Percentiles rank a stretch among this genome's conserved stretches.
Evolutionary conservation across 352 stramenopile species (phyloP).

Genomic region (Phytophthora cryptogea): DNA sequence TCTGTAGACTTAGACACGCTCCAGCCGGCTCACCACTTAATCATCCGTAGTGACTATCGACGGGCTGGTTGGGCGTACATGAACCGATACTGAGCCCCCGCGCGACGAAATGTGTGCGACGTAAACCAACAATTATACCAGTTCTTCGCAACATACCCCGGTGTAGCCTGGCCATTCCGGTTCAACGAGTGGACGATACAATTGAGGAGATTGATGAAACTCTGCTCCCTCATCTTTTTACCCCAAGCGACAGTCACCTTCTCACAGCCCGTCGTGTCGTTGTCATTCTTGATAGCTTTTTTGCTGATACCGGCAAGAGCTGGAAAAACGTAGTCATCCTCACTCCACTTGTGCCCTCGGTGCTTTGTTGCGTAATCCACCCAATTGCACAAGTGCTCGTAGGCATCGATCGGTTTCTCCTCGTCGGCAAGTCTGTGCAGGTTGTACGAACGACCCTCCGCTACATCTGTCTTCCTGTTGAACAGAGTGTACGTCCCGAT

Average conservation of each 20-base stretch:
- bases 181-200: background rate
- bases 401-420: constrained; percentile 1
- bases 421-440: background rate
- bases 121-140: constrained; percentile 18
- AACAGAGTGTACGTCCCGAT: constrained; percentile 12
- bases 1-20: constrained; percentile 20
- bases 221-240: constrained; percentile 13
- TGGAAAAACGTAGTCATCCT: constrained; percentile 14
- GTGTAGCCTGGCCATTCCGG: background rate
- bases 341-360: constrained; percentile 5
- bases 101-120: constrained; percentile 13
- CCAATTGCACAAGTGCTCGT: constrained; percentile 13
- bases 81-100: constrained; percentile 9
- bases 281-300: background rate
- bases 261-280: background rate
- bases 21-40: constrained; percentile 17
- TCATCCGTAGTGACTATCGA: constrained; percentile 19
- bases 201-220: constrained; percentile 13
- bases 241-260: constrained; percentile 8
- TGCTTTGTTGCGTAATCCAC: constrained; percentile 2
- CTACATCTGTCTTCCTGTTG: too few relatives aligned
- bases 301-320: constrained; percentile 1
- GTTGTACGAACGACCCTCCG: constrained; percentile 10
- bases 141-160: constrained; percentile 9
- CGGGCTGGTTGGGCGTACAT: constrained; percentile 10